Conservation (phyloP, 2,329 filamentous ascomycete species). For the Mollisiaceae sp. region DNA sequence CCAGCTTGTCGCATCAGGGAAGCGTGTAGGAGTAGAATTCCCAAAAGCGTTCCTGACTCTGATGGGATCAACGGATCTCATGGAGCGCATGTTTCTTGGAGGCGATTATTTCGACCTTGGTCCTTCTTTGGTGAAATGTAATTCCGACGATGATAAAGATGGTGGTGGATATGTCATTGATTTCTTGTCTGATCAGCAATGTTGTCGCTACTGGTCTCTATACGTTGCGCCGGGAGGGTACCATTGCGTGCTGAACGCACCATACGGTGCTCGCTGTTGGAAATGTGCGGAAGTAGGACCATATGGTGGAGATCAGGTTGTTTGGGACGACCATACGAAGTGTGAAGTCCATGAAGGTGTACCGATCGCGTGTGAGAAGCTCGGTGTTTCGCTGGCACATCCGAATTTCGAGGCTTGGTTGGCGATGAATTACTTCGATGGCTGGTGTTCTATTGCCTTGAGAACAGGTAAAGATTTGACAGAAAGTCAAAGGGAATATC, state of each 20-base stretch:
- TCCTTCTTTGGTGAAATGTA: neutral
- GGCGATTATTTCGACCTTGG: neutral
- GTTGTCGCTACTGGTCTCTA: neutral
- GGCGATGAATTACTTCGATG: slow-evolving; percentile 3
- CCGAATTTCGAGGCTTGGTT: slow-evolving; percentile 4
- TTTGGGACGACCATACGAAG: neutral
- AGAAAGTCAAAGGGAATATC: neutral
- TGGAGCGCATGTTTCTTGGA: neutral
- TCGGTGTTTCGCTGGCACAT: neutral
- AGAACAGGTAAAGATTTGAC: neutral
- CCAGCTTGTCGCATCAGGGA: neutral
- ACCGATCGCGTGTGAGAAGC: neutral
- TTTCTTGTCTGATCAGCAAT: neutral
- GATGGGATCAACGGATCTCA: neutral
- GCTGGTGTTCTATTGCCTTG: neutral
- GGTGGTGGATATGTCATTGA: neutral
- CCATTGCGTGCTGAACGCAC: slow-evolving; percentile 2
- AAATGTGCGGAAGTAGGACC: neutral
- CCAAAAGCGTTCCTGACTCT: neutral
- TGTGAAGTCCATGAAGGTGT: neutral
- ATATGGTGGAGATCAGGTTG: neutral
- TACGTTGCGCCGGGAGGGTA: neutral
- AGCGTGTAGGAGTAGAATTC: neutral
- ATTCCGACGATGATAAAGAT: neutral
- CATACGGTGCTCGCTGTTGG: neutral